These are phyloP conservation scores for Metarhizium sp. DNA, from an alignment of 2,329 filamentous ascomycete species.

Conservation along the genomic window DNA sequence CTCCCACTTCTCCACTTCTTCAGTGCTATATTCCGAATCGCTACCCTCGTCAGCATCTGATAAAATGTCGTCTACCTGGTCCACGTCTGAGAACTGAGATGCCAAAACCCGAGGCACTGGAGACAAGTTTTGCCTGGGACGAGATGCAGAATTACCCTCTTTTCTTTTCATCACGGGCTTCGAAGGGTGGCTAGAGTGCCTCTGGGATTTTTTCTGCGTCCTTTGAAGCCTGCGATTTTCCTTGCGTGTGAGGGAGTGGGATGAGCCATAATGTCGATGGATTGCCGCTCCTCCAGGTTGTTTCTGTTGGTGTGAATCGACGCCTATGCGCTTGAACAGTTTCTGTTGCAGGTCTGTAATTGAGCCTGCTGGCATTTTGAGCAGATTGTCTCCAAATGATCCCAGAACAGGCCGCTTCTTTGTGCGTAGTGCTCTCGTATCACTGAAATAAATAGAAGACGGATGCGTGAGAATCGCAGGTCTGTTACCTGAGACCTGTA, in stretches of 20 bases:
- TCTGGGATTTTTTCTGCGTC: constrained; percentile 45
- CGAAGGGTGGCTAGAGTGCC: constrained; percentile 9
- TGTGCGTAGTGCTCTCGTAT: neutral
- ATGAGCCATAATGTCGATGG: neutral
- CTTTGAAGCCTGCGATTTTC: constrained; percentile 60
- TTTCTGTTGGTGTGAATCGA: constrained; percentile 11
- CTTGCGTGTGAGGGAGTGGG: constrained; percentile 36
- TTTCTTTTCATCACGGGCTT: constrained; percentile 3
- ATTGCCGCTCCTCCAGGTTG: neutral
- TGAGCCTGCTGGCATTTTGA: constrained; percentile 15
- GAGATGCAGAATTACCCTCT: neutral
- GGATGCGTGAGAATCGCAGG: neutral
- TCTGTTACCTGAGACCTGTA: neutral
- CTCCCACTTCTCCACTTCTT: neutral
- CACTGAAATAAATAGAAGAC: neutral
- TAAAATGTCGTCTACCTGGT: neutral
- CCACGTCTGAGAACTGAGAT: neutral
- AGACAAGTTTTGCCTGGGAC: neutral
- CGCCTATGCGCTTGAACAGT: constrained; percentile 27
- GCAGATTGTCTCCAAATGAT: neutral
- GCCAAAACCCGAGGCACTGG: neutral
- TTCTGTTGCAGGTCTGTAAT: constrained; percentile 26
- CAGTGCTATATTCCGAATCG: constrained; percentile 10
- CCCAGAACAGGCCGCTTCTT: neutral
- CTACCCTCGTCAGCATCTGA: neutral